Evolutionary conservation across 345 rosid species (phyloP).

Genomic region (Trapa bicornis): DNA sequence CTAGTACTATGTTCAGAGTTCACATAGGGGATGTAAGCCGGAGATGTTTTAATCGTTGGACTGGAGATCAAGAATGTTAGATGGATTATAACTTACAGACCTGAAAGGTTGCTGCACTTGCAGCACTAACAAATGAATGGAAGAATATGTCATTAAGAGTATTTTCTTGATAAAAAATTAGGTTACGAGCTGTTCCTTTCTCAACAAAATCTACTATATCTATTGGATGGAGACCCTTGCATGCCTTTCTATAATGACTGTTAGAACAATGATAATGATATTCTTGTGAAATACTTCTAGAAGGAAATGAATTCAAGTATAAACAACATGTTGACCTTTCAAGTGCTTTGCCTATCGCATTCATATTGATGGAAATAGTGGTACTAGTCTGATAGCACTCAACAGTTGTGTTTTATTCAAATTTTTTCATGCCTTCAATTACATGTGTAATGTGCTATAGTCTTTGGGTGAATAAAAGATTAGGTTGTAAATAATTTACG

Average conservation of each 20-base stretch:
- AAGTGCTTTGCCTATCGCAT: background rate
- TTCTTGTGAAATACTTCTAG: background rate
- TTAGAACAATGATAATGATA: background rate
- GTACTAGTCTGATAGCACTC: background rate
- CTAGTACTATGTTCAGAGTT: background rate
- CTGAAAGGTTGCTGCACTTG: background rate
- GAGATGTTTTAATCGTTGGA: background rate
- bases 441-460: background rate
- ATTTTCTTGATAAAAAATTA: background rate
- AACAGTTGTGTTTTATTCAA: background rate
- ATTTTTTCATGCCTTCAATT: background rate
- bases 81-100: background rate
- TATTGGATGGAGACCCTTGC: background rate
- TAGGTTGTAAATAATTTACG: background rate
- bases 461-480: background rate
- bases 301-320: background rate
- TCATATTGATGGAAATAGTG: background rate
- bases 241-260: background rate
- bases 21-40: background rate
- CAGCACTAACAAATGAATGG: background rate
- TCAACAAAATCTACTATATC: background rate
- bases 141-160: background rate
- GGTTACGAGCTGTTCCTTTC: background rate
- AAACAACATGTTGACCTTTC: background rate
- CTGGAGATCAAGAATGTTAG: background rate